These are phyloP conservation scores for Tricholoma matsutake DNA, from an alignment of 768 basidiomycete species.

Conservation along the genomic window DNA sequence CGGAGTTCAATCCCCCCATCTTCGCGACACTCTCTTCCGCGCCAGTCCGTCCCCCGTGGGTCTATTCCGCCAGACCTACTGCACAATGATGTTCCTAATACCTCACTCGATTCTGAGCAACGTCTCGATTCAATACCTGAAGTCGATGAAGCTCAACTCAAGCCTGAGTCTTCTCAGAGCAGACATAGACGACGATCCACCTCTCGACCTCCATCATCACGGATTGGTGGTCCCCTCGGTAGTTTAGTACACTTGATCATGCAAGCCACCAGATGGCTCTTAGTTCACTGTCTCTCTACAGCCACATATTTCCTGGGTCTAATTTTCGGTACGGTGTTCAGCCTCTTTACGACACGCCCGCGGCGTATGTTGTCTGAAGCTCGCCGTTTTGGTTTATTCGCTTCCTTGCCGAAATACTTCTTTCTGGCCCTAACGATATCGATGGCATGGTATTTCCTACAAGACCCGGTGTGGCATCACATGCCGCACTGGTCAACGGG, in stretches of 20 bases:
- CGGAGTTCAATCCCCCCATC: slow-evolving; percentile 39
- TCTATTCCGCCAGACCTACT: slow-evolving; percentile 41
- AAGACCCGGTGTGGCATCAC: slow-evolving; percentile 28
- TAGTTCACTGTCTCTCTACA: slow-evolving; percentile 15
- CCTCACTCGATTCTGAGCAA: slow-evolving; percentile 44
- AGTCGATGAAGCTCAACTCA: slow-evolving; percentile 49
- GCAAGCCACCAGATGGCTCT: slow-evolving; percentile 17
- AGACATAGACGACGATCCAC: slow-evolving; percentile 31
- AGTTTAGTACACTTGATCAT: slow-evolving; percentile 32
- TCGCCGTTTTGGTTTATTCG: neutral
- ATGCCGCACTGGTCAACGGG: slow-evolving; percentile 31
- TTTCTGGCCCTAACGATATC: slow-evolving; percentile 42
- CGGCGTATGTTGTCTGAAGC: slow-evolving; percentile 23
- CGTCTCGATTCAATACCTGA: slow-evolving; percentile 65
- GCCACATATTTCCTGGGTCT: slow-evolving; percentile 46
- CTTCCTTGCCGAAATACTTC: slow-evolving; percentile 37
- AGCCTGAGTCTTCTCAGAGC: slow-evolving; percentile 15
- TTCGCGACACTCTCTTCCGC: slow-evolving; percentile 16
- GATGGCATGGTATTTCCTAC: slow-evolving; percentile 41
- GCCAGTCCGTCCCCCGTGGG: slow-evolving; percentile 31
- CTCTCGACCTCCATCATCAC: slow-evolving; percentile 30
- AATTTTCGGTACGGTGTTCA: slow-evolving; percentile 43
- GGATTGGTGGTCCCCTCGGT: slow-evolving; percentile 44
- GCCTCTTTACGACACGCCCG: slow-evolving; percentile 36
- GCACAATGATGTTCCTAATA: slow-evolving; percentile 27